phyloP scores from a whole-genome alignment of 1,139 yeast species.

The Sugiyamaella castrensis region DNA sequence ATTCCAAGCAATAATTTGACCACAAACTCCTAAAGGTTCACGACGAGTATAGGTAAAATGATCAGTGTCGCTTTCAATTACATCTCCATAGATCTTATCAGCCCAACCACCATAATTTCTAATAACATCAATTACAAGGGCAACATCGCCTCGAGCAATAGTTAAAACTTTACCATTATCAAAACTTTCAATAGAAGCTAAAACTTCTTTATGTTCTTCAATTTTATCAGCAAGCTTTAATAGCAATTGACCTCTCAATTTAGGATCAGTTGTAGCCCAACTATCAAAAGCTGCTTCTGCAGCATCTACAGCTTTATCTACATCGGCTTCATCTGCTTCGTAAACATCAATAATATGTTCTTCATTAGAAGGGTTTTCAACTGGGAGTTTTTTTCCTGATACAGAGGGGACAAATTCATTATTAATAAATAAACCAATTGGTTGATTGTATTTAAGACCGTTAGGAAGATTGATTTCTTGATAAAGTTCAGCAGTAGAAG shows the following conservation, averaged over 20 bases:
- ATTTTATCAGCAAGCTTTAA: slow-evolving; percentile 53
- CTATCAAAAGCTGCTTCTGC: slow-evolving; percentile 52
- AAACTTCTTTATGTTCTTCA: slow-evolving; percentile 47
- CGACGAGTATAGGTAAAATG: slow-evolving; percentile 57
- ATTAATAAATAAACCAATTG: slow-evolving; percentile 79
- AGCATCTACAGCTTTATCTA: slow-evolving; percentile 57
- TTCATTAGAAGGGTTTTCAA: slow-evolving; percentile 48
- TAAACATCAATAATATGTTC: slow-evolving; percentile 50
- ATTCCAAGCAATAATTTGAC: slow-evolving; percentile 89
- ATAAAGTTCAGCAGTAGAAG: slow-evolving; percentile 5
- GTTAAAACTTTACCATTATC: slow-evolving; percentile 60
- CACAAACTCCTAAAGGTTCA: slow-evolving; percentile 86
- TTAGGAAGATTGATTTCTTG: slow-evolving; percentile 51
- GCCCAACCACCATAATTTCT: slow-evolving; percentile 80
- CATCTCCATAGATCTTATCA: slow-evolving; percentile 71
- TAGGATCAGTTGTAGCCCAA: slow-evolving; percentile 48
- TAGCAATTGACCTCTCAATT: slow-evolving; percentile 45
- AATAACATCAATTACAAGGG: slow-evolving; percentile 48
- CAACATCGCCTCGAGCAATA: slow-evolving; percentile 53
- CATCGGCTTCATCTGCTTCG: slow-evolving; percentile 55
- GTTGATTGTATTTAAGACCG: slow-evolving; percentile 58
- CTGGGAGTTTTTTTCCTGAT: slow-evolving; percentile 51
- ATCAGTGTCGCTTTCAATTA: slow-evolving; percentile 62
- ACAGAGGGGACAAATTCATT: slow-evolving; percentile 68
- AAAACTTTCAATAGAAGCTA: slow-evolving; percentile 55